These are phyloP conservation scores for Termitomyces sp. DNA, from an alignment of 768 basidiomycete species.

Conservation along the genomic window DNA sequence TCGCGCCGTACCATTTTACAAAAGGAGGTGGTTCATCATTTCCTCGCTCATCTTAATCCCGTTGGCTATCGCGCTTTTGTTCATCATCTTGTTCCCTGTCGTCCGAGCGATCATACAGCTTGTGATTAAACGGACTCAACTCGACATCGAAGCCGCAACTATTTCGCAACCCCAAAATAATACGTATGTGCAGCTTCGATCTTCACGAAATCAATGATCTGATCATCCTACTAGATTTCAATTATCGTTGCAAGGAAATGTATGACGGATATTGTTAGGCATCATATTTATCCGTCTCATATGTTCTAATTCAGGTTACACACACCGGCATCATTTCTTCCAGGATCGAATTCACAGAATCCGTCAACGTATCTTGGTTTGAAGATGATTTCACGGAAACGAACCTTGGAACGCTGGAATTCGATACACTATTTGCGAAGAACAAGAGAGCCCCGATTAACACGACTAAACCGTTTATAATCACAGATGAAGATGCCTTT, in stretches of 20 bases:
- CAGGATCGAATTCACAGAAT: slow-evolving; percentile 52
- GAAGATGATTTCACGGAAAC: slow-evolving; percentile 37
- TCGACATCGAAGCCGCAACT: slow-evolving; percentile 46
- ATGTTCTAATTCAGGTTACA: slow-evolving; percentile 34
- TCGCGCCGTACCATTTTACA: slow-evolving; percentile 44
- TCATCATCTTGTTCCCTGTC: slow-evolving; percentile 65
- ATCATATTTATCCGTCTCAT: neutral
- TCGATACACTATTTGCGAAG: slow-evolving; percentile 42
- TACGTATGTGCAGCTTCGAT: slow-evolving; percentile 34
- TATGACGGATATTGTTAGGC: slow-evolving; percentile 17
- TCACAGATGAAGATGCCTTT: slow-evolving; percentile 52
- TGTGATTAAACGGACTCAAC: slow-evolving; percentile 49
- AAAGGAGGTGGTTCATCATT: slow-evolving; percentile 60
- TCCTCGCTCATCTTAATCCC: slow-evolving; percentile 42
- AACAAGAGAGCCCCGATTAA: slow-evolving; percentile 57
- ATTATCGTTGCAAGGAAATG: slow-evolving; percentile 47
- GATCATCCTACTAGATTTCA: slow-evolving; percentile 35
- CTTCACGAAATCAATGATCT: neutral
- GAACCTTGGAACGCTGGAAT: slow-evolving; percentile 47
- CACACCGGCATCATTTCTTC: slow-evolving; percentile 66
- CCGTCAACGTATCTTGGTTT: slow-evolving; percentile 56
- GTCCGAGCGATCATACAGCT: slow-evolving; percentile 60
- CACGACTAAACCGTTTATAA: slow-evolving; percentile 52
- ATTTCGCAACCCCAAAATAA: slow-evolving; percentile 51
- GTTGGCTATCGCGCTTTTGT: slow-evolving; percentile 56